A percentile compares a stretch with the other conserved stretches of the same genome.
phyloP scores from a whole-genome alignment of 345 rosid species.

The Physaria fendleri region DNA sequence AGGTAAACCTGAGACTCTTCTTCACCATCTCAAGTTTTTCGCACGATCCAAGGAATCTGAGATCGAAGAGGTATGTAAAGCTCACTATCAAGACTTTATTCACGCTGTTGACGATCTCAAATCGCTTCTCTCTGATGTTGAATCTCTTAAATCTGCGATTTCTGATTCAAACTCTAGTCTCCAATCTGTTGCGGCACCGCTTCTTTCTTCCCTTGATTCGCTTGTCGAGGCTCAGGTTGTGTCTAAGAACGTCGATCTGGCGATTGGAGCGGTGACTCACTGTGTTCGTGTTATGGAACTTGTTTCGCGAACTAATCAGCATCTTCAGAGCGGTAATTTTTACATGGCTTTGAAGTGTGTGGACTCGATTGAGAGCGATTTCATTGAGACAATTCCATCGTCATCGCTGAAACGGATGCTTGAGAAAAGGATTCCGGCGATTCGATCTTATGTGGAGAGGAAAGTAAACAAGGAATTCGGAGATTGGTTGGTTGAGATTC shows the following conservation, averaged over 20 bases:
- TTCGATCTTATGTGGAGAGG: slow-evolving; percentile 71
- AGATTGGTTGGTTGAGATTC: slow-evolving; percentile 96
- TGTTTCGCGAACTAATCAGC: slow-evolving; percentile 65
- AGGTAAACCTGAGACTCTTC: slow-evolving; percentile 82
- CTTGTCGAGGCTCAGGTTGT: slow-evolving; percentile 66
- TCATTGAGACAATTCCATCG: slow-evolving; percentile 58
- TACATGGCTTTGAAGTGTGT: slow-evolving; percentile 88
- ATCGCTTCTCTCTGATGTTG: slow-evolving; percentile 95
- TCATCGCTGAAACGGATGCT: slow-evolving; percentile 75
- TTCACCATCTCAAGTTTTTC: slow-evolving; percentile 81
- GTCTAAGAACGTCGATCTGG: slow-evolving; percentile 66
- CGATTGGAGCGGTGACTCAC: slow-evolving; percentile 44
- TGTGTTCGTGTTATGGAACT: slow-evolving; percentile 71
- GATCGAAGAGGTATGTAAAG: slow-evolving; percentile 96
- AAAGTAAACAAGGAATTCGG: slow-evolving; percentile 84
- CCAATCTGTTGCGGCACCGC: slow-evolving; percentile 78
- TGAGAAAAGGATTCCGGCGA: slow-evolving; percentile 76
- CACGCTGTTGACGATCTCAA: slow-evolving; percentile 96
- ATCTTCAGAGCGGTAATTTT: slow-evolving; percentile 57
- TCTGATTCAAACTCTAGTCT: slow-evolving; percentile 81
- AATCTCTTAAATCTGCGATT: slow-evolving; percentile 81
- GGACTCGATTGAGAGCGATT: slow-evolving; percentile 64
- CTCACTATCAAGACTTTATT: slow-evolving; percentile 97
- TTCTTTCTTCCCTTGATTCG: slow-evolving; percentile 65
- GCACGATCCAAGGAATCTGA: slow-evolving; percentile 87